phyloP scores from a whole-genome alignment of 2,329 filamentous ascomycete species.

The Beauveria bassiana region DNA sequence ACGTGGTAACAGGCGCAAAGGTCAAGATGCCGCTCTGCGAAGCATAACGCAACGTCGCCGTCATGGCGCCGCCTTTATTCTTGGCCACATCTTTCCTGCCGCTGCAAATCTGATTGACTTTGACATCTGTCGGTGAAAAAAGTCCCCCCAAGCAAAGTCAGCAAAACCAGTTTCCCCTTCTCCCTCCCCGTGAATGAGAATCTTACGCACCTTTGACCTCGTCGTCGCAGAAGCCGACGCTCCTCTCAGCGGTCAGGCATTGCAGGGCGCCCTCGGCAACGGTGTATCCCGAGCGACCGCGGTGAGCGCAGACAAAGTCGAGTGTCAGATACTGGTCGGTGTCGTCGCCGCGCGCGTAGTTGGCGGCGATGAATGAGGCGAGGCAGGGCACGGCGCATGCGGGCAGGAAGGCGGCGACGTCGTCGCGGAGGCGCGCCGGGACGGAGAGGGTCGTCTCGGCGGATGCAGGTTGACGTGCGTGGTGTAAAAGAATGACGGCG shows the following conservation, averaged over 20 bases:
- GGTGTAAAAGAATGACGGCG: slow-evolving; percentile 10
- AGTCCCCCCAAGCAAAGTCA: too few relatives aligned
- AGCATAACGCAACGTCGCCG: slow-evolving; percentile 43
- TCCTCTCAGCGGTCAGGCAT: slow-evolving; percentile 51
- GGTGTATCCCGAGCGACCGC: slow-evolving; percentile 55
- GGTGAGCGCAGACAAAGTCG: slow-evolving; percentile 55
- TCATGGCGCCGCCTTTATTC: slow-evolving; percentile 52
- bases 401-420: slow-evolving; percentile 41
- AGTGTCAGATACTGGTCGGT: slow-evolving; percentile 47
- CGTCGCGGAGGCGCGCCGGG: slow-evolving; percentile 22
- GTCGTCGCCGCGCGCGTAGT: slow-evolving; percentile 39
- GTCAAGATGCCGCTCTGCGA: slow-evolving; percentile 21
- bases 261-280: slow-evolving; percentile 64
- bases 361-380: slow-evolving; percentile 51
- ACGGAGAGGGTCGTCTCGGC: slow-evolving; percentile 13
- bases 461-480: slow-evolving; percentile 7
- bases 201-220: slow-evolving; percentile 27
- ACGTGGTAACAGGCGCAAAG: slow-evolving; percentile 18
- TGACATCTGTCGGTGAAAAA: slow-evolving; percentile 22
- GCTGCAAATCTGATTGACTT: slow-evolving; percentile 52
- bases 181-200: background rate
- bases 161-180: too few relatives aligned
- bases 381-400: slow-evolving; percentile 55
- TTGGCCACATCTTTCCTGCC: slow-evolving; percentile 39
- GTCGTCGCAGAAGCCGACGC: slow-evolving; percentile 42